phyloP scores from a whole-genome alignment of 352 stramenopile species.

The Phytophthora ramorum region DNA sequence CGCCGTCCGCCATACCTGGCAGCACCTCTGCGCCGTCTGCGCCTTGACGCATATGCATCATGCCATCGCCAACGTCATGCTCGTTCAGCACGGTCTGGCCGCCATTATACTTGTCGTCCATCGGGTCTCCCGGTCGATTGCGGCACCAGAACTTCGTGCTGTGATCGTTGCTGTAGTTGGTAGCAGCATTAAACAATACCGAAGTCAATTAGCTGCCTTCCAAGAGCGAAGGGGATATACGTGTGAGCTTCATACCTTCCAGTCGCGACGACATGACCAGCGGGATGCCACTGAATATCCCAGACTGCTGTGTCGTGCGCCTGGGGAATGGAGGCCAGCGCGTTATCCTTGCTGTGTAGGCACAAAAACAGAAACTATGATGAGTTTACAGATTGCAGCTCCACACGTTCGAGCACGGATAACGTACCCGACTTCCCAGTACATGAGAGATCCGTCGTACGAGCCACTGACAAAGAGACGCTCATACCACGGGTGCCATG shows the following conservation, averaged over 20 bases:
- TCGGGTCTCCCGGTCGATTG: slow-evolving; percentile 92
- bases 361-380: slow-evolving; percentile 16
- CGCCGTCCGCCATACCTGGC: slow-evolving; percentile 72
- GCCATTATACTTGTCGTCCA: slow-evolving; percentile 92
- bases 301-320: slow-evolving; percentile 98
- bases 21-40: slow-evolving; percentile 56
- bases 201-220: not conserved
- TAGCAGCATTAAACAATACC: not conserved
- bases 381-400: not conserved
- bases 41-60: slow-evolving; percentile 31
- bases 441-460: slow-evolving; percentile 97
- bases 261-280: slow-evolving; percentile 96
- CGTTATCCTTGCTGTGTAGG: slow-evolving; percentile 73
- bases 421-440: slow-evolving; percentile 95
- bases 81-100: slow-evolving; percentile 77
- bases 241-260: slow-evolving; percentile 64
- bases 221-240: not conserved
- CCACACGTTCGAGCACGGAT: not conserved
- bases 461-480: slow-evolving; percentile 96
- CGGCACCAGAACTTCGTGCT: slow-evolving; percentile 98
- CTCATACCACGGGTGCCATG: slow-evolving; percentile 98
- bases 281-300: slow-evolving; percentile 98
- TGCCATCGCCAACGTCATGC: slow-evolving; percentile 53
- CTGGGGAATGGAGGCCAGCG: slow-evolving; percentile 85
- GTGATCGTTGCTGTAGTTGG: slow-evolving; percentile 90